These are phyloP conservation scores for Lentinula novae-zelandiae DNA, from an alignment of 1,284 basidiomycete species.

Conservation along the genomic window DNA sequence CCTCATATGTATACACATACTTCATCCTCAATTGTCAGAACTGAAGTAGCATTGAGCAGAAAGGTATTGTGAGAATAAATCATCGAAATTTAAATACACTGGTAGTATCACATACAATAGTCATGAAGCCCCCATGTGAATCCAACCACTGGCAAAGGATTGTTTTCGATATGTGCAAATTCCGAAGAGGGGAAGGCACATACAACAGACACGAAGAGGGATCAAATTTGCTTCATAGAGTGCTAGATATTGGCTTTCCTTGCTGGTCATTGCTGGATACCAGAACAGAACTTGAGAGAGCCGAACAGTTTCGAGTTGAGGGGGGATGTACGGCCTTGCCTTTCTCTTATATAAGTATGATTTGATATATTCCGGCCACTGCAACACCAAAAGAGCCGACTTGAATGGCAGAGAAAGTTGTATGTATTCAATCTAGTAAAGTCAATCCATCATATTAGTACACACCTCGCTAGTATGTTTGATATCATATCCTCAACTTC, in stretches of 20 bases:
- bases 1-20: background rate
- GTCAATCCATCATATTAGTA: no score
- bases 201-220: conserved; percentile 5
- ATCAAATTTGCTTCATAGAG: conserved; percentile 4
- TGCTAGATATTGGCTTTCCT: background rate
- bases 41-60: background rate
- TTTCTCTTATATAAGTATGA: background rate
- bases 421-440: no score
- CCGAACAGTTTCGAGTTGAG: background rate
- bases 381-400: no score
- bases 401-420: no score
- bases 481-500: no score
- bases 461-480: no score
- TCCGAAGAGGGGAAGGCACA: background rate
- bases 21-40: conserved; percentile 13
- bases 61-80: no score
- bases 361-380: background rate
- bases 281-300: background rate
- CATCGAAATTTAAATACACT: background rate
- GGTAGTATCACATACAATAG: conserved; percentile 5
- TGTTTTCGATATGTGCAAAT: background rate
- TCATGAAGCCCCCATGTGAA: conserved; percentile 15
- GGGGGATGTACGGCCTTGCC: no score
- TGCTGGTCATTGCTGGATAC: background rate
- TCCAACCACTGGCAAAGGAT: conserved; percentile 5